Evolutionary conservation across 2,329 filamentous ascomycete species (phyloP).

Genomic region (Stemphylium lycopersici): DNA sequence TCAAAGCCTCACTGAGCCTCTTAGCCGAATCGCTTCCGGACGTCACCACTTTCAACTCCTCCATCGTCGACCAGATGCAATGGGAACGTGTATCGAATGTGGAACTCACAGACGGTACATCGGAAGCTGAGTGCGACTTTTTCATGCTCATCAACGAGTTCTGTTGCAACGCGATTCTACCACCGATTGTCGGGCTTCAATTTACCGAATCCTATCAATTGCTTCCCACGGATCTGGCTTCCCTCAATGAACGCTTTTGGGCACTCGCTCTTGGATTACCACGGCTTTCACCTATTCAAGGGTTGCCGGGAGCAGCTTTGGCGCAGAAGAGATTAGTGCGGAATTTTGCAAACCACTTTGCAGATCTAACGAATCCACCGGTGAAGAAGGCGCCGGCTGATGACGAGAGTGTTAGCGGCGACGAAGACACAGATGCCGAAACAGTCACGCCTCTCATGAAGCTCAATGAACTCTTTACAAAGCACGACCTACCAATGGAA

Average conservation of each 20-base stretch:
- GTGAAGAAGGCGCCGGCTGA: slow-evolving; percentile 36
- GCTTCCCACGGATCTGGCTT: slow-evolving; percentile 60
- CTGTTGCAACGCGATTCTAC: slow-evolving; percentile 58
- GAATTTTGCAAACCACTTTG: slow-evolving; percentile 36
- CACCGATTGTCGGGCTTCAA: slow-evolving; percentile 58
- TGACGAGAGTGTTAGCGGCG: slow-evolving; percentile 43
- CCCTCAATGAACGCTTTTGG: slow-evolving; percentile 61
- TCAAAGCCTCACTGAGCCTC: slow-evolving; percentile 39
- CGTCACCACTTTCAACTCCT: slow-evolving; percentile 64
- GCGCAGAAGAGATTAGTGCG: slow-evolving; percentile 42
- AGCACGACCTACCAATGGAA: slow-evolving; percentile 34
- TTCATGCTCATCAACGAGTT: slow-evolving; percentile 62
- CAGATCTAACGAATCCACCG: slow-evolving; percentile 36
- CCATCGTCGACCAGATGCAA: slow-evolving; percentile 64
- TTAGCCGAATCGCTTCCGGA: slow-evolving; percentile 56
- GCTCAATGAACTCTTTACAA: slow-evolving; percentile 40
- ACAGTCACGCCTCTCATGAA: slow-evolving; percentile 38
- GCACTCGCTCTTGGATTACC: slow-evolving; percentile 62
- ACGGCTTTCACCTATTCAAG: slow-evolving; percentile 61
- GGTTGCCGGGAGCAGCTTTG: slow-evolving; percentile 43
- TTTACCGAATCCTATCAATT: slow-evolving; percentile 55
- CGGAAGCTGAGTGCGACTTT: slow-evolving; percentile 55
- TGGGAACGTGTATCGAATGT: slow-evolving; percentile 65
- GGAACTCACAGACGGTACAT: slow-evolving; percentile 49
- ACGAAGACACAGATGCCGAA: slow-evolving; percentile 44